phyloP scores from a whole-genome alignment of 768 basidiomycete species.

The Mycena olivaceomarginata region DNA sequence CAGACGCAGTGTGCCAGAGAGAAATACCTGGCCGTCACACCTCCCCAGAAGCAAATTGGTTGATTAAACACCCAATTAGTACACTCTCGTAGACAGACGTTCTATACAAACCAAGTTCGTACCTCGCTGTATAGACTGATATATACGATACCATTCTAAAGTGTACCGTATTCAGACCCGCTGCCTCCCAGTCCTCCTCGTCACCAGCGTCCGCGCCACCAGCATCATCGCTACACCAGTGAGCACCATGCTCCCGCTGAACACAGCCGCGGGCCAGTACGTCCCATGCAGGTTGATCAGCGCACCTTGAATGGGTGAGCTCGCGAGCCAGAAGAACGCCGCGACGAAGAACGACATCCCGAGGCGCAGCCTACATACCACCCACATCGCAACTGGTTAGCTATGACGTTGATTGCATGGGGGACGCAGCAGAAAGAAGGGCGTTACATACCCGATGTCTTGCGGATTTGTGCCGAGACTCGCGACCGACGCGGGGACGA shows the following conservation, averaged over 20 bases:
- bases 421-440: not conserved
- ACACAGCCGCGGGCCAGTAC: conserved; percentile 42
- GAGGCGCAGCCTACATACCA: not conserved
- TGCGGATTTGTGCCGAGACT: not conserved
- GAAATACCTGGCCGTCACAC: too few relatives aligned
- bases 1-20: too few relatives aligned
- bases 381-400: not conserved
- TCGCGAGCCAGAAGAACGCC: not conserved
- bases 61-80: too few relatives aligned
- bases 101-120: too few relatives aligned
- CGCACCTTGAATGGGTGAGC: conserved; percentile 40
- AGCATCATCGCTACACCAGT: conserved; percentile 37
- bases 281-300: conserved; percentile 31
- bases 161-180: conserved; percentile 10
- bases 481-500: not conserved
- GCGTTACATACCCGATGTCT: not conserved
- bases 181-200: conserved; percentile 12
- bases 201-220: conserved; percentile 33
- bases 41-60: too few relatives aligned
- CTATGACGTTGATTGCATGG: not conserved
- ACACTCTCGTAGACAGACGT: too few relatives aligned
- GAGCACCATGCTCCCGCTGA: conserved; percentile 39
- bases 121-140: too few relatives aligned
- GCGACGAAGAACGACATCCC: not conserved
- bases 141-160: too few relatives aligned